phyloP scores from a whole-genome alignment of 2,329 filamentous ascomycete genomes.

The Triangularia setosa region DNA sequence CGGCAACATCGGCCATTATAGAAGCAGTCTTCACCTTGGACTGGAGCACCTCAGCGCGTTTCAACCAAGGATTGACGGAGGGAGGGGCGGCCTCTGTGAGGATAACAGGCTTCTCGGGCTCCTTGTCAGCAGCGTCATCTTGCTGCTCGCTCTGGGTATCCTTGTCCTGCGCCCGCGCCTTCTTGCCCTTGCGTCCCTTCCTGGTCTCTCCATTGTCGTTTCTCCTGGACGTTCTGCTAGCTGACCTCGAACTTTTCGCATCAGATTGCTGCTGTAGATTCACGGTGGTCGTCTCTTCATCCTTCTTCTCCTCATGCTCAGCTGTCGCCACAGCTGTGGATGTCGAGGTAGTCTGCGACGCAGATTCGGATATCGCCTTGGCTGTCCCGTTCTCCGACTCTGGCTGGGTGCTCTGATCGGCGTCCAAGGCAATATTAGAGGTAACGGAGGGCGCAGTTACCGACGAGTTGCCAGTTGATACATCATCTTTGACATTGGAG shows the following conservation, averaged over 20 bases:
- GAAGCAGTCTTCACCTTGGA: conserved; percentile 42
- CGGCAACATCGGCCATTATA: conserved; percentile 13
- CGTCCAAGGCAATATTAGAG: conserved; percentile 34
- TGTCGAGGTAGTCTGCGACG: conserved; percentile 26
- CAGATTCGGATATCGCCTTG: conserved; percentile 30
- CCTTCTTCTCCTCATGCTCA: conserved; percentile 24
- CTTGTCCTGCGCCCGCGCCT: conserved; percentile 49
- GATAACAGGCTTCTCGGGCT: conserved; percentile 52
- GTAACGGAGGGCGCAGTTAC: conserved; percentile 35
- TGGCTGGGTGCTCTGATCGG: conserved; percentile 24
- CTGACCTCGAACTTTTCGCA: conserved; percentile 46
- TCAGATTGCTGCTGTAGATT: conserved; percentile 19
- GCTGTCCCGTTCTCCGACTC: conserved; percentile 23
- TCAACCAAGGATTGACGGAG: conserved; percentile 81
- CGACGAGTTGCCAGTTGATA: conserved; percentile 33
- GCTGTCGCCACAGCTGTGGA: conserved; percentile 36
- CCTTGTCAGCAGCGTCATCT: conserved; percentile 50
- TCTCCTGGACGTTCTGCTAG: conserved; percentile 61
- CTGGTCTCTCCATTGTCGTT: conserved; percentile 65
- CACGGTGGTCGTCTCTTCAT: conserved; percentile 16
- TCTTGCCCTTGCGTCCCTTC: conserved; percentile 61
- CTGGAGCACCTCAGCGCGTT: conserved; percentile 65
- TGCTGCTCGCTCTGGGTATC: conserved; percentile 51
- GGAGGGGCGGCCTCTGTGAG: conserved; percentile 80
- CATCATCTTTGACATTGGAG: conserved; percentile 34